phyloP scores from a whole-genome alignment of 1,139 yeast genomes.

The Blastobotrys arbuscula region DNA sequence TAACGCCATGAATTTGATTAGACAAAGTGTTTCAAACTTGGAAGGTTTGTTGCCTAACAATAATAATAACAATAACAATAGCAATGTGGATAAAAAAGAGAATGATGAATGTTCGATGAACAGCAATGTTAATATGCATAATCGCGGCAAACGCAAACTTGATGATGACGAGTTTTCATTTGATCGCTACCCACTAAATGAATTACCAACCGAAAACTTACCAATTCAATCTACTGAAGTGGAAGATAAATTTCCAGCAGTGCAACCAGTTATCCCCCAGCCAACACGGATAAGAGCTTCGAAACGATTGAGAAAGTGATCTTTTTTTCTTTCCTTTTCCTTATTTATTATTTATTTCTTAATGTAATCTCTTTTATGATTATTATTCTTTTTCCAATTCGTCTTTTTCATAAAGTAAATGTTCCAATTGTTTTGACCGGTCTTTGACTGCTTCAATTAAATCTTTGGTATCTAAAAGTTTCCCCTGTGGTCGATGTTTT shows the following conservation, averaged over 20 bases:
- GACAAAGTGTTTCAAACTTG: neutral
- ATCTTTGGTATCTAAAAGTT: constrained; percentile 14
- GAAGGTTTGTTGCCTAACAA: neutral
- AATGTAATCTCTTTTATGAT: neutral
- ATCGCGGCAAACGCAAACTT: constrained; percentile 3
- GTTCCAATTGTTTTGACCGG: constrained; percentile 23
- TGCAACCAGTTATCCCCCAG: neutral
- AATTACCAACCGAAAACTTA: constrained; percentile 11
- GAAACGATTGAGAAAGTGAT: constrained; percentile 5
- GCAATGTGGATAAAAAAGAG: neutral
- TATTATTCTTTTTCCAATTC: neutral
- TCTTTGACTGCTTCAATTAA: constrained; percentile 21
- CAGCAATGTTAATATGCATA: neutral
- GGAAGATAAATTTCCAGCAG: neutral
- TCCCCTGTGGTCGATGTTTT: constrained; percentile 6
- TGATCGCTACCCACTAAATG: constrained; percentile 12
- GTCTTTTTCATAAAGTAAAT: constrained; percentile 5
- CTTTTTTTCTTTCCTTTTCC: neutral
- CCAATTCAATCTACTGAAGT: neutral
- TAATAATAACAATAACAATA: neutral
- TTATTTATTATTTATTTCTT: neutral
- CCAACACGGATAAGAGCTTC: neutral
- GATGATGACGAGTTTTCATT: neutral
- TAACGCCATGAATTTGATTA: constrained; percentile 3
- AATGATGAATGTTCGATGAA: neutral